Percentiles rank a stretch among this genome's conserved stretches.
Conservation (phyloP, 108 stramenopile genomes). For the Cyclotella sp. region DNA sequence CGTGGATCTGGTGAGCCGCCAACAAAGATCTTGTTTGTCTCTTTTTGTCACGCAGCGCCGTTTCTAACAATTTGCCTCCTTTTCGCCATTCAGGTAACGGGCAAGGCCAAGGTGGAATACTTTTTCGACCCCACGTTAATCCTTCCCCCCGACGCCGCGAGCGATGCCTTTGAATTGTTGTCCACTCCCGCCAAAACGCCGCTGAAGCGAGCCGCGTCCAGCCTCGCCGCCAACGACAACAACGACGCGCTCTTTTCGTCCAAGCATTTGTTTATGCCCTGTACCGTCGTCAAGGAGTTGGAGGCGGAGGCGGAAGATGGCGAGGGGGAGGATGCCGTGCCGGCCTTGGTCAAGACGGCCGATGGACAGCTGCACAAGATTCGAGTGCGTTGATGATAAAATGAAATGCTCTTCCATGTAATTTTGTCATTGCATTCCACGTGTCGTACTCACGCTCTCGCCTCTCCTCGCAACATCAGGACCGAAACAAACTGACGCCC, state of each 20-base stretch:
- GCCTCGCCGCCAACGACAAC: slow-evolving; percentile 8
- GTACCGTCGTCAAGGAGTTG: slow-evolving; percentile 79
- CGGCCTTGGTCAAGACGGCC: slow-evolving; percentile 83
- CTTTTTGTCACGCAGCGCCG: too few species aligned
- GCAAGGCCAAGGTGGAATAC: slow-evolving; percentile 85
- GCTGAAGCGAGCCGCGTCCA: slow-evolving; percentile 13
- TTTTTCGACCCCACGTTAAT: slow-evolving; percentile 82
- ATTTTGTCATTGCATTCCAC: too few species aligned
- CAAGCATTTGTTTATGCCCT: slow-evolving; percentile 80
- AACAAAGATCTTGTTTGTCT: too few species aligned
- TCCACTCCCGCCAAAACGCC: slow-evolving; percentile 19
- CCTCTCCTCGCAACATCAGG: too few species aligned
- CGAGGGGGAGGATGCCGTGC: slow-evolving; percentile 40
- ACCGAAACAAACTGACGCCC: slow-evolving; percentile 58
- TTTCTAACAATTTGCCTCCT: too few species aligned
- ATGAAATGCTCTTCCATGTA: too few species aligned
- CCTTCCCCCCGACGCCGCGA: slow-evolving; percentile 37
- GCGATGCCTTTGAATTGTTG: not conserved
- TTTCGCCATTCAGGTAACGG: slow-evolving; percentile 66
- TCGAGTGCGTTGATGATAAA: slow-evolving; percentile 4
- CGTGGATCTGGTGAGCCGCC: too few species aligned
- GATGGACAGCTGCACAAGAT: slow-evolving; percentile 89
- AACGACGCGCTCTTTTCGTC: slow-evolving; percentile 49
- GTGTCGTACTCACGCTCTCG: too few species aligned
- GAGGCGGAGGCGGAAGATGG: slow-evolving; percentile 34